Evolutionary conservation across 2,329 filamentous ascomycete genomes (phyloP).

Genomic region (Laburnicola sp.): DNA sequence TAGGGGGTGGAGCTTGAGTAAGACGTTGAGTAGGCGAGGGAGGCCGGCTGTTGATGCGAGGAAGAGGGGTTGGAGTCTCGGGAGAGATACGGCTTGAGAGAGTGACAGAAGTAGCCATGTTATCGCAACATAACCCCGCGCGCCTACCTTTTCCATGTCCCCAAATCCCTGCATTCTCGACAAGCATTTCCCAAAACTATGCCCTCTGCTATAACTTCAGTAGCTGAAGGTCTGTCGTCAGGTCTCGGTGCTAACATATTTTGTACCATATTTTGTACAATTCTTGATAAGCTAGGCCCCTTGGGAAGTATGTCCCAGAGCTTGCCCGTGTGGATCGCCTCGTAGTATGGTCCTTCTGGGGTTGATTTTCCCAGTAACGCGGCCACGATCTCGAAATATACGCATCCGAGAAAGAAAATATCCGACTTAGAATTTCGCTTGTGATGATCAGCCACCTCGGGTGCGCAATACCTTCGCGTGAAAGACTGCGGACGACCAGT

Average conservation of each 20-base stretch:
- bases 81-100: neutral
- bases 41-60: constrained; percentile 12
- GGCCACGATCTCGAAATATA: constrained; percentile 13
- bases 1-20: constrained; percentile 25
- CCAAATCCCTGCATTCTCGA: no score
- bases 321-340: neutral
- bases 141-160: no score
- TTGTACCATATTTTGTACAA: neutral
- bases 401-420: constrained; percentile 16
- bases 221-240: no score
- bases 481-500: constrained; percentile 8
- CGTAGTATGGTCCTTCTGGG: neutral
- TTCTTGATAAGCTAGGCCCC: neutral
- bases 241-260: no score
- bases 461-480: constrained; percentile 21
- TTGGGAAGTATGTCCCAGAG: neutral
- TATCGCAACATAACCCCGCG: no score
- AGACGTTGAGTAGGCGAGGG: constrained; percentile 26
- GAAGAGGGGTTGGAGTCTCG: constrained; percentile 22
- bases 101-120: neutral
- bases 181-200: no score
- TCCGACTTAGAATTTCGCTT: constrained; percentile 18
- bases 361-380: neutral
- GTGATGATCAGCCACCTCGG: constrained; percentile 20
- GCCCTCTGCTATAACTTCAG: no score